These are phyloP conservation scores for Blastomyces silverae DNA, from an alignment of 2,329 filamentous ascomycete species.

Conservation along the genomic window DNA sequence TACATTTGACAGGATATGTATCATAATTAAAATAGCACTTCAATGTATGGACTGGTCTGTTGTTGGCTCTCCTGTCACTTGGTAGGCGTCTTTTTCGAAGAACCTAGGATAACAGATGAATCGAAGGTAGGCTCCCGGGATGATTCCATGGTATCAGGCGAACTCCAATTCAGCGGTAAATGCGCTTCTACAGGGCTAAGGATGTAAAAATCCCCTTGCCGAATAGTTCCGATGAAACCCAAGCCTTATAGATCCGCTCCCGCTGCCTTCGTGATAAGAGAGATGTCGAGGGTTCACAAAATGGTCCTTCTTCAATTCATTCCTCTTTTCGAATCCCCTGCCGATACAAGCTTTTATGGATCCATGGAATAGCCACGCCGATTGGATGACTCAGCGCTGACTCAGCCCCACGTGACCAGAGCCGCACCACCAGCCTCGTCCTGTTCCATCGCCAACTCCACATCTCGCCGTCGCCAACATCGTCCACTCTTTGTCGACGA, in stretches of 20 bases:
- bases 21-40: background rate
- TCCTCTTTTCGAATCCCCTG: too few species aligned
- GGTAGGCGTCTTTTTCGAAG: too few species aligned
- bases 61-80: background rate
- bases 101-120: too few species aligned
- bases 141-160: background rate
- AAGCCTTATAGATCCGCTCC: too few species aligned
- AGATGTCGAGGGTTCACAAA: too few species aligned
- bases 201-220: too few species aligned
- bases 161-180: background rate
- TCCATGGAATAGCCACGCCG: too few species aligned
- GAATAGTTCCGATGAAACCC: too few species aligned
- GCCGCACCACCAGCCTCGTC: background rate
- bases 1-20: background rate
- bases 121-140: background rate
- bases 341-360: too few species aligned
- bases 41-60: too few species aligned
- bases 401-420: slow-evolving; percentile 10
- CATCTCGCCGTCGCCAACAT: slow-evolving; percentile 5
- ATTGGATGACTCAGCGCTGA: background rate
- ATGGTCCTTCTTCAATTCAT: too few species aligned
- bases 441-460: slow-evolving; percentile 8
- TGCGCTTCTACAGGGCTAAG: background rate
- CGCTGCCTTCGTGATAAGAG: too few species aligned
- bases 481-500: slow-evolving; percentile 6